These are phyloP conservation scores for Puccinia coronata DNA, from an alignment of 1,284 basidiomycete genomes.

Conservation along the genomic window DNA sequence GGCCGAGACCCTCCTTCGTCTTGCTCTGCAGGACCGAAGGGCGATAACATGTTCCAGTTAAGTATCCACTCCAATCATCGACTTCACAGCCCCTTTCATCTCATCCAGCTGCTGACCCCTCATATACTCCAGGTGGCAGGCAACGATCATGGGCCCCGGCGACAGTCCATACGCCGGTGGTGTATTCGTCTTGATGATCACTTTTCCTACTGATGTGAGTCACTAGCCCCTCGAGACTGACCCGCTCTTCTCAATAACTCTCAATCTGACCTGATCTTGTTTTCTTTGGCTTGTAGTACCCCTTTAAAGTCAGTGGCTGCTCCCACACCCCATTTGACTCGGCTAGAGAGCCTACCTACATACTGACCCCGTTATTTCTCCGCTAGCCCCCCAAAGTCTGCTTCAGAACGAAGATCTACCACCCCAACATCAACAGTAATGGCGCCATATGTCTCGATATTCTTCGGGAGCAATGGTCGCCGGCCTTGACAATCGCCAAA, in stretches of 20 bases:
- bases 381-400: slow-evolving; percentile 87
- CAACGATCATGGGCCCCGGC: slow-evolving; percentile 96
- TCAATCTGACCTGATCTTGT: slow-evolving; percentile 11
- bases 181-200: slow-evolving; percentile 69
- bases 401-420: slow-evolving; percentile 86
- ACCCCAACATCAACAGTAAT: slow-evolving; percentile 96
- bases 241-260: background rate
- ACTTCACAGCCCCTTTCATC: background rate
- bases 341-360: background rate
- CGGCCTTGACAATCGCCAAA: slow-evolving; percentile 97
- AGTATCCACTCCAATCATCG: background rate
- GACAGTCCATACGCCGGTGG: slow-evolving; percentile 95
- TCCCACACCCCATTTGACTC: background rate
- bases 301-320: slow-evolving; percentile 69
- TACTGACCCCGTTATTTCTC: slow-evolving; percentile 41
- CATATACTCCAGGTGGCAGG: slow-evolving; percentile 67
- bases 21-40: slow-evolving; percentile 92
- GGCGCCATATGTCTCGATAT: slow-evolving; percentile 99
- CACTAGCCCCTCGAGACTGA: background rate
- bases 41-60: slow-evolving; percentile 92
- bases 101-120: background rate
- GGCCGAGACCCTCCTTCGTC: slow-evolving; percentile 95
- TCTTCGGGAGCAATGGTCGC: slow-evolving; percentile 84
- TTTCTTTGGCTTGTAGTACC: slow-evolving; percentile 64
- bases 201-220: slow-evolving; percentile 75